phyloP scores from a whole-genome alignment of 495 filamentous ascomycete genomes.

The Annulohypoxylon bovei region DNA sequence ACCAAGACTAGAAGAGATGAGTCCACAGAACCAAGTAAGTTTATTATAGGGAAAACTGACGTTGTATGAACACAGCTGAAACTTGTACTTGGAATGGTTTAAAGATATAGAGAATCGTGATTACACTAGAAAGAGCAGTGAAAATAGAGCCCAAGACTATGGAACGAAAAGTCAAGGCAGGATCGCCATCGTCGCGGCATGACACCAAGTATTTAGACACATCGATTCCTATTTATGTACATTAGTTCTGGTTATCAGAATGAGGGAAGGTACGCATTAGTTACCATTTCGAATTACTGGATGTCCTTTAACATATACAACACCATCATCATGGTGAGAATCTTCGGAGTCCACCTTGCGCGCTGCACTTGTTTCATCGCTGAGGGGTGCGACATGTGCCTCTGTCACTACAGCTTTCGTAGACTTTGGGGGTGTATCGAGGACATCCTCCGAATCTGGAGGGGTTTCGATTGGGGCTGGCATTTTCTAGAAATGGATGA shows the following conservation, averaged over 20 bases:
- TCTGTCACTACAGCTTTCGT: conserved; percentile 16
- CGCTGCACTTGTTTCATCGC: background rate
- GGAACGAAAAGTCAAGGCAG: conserved; percentile 57
- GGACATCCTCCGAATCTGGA: background rate
- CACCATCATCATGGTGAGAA: conserved; percentile 8
- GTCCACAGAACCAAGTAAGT: background rate
- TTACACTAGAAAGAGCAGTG: conserved; percentile 59
- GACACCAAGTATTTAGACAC: conserved; percentile 49
- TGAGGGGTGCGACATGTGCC: background rate
- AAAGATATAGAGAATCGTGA: conserved; percentile 44
- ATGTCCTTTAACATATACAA: conserved; percentile 22
- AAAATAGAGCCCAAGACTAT: conserved; percentile 56
- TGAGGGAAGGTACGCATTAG: background rate
- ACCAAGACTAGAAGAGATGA: conserved; percentile 49
- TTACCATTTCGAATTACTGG: conserved; percentile 32
- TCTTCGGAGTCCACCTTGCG: background rate
- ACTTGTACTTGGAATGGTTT: conserved; percentile 28
- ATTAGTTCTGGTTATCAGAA: background rate
- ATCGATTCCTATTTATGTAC: conserved; percentile 8
- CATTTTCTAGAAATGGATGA: conserved; percentile 8
- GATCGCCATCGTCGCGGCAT: conserved; percentile 58
- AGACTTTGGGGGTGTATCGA: background rate
- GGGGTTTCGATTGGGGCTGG: conserved; percentile 9
- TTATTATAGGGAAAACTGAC: conserved; percentile 2
- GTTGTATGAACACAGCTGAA: conserved; percentile 24